These are phyloP conservation scores for Caloboletus firmus DNA, from an alignment of 1,284 basidiomycete genomes.

Conservation along the genomic window DNA sequence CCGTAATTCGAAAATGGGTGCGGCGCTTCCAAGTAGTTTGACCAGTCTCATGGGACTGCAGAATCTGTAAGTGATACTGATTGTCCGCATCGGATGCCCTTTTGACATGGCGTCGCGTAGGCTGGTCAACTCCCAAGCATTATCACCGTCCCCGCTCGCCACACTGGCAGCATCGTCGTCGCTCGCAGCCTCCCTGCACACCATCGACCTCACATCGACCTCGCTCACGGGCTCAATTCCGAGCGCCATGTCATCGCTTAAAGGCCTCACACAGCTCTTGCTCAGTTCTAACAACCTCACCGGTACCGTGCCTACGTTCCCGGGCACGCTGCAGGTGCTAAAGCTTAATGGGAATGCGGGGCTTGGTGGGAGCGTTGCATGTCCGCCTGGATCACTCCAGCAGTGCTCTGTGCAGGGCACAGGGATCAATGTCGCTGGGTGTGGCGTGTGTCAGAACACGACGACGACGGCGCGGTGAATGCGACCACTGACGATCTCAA, in stretches of 20 bases:
- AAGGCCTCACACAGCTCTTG: constrained; percentile 33
- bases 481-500: constrained; percentile 2
- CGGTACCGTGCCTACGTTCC: constrained; percentile 33
- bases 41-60: constrained; percentile 37
- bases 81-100: neutral
- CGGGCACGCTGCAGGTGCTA: constrained; percentile 33
- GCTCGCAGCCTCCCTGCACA: constrained; percentile 38
- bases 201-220: constrained; percentile 40
- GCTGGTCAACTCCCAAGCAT: constrained; percentile 29
- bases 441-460: constrained; percentile 25
- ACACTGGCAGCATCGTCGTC: constrained; percentile 36
- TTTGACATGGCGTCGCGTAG: constrained; percentile 13
- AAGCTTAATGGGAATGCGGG: constrained; percentile 32
- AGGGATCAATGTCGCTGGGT: constrained; percentile 20
- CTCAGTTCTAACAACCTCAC: constrained; percentile 38
- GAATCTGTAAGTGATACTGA: constrained; percentile 39
- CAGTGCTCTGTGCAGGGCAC: constrained; percentile 28
- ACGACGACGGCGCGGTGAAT: neutral
- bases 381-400: constrained; percentile 11
- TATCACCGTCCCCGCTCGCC: constrained; percentile 31
- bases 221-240: constrained; percentile 36
- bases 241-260: constrained; percentile 25
- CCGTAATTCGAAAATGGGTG: constrained; percentile 47
- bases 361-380: constrained; percentile 29
- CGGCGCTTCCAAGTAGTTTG: constrained; percentile 41